phyloP scores from a whole-genome alignment of 2,329 filamentous ascomycete genomes.

The Botrytis deweyae region DNA sequence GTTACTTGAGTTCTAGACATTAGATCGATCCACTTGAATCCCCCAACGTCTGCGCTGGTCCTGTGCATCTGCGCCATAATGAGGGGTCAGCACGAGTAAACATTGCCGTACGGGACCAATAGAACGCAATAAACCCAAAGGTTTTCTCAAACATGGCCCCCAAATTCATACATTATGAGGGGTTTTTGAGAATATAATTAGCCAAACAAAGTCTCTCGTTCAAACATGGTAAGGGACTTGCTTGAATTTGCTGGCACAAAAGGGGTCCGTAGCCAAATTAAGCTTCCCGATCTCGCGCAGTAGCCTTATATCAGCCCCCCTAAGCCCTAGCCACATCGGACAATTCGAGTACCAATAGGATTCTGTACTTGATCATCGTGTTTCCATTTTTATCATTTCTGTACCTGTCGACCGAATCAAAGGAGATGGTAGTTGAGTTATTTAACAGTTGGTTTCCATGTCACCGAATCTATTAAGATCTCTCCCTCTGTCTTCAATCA shows the following conservation, averaged over 20 bases:
- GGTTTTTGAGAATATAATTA: neutral
- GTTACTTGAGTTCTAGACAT: neutral
- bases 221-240: neutral
- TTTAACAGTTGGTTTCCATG: neutral
- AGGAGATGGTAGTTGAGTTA: neutral
- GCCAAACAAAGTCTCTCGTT: neutral
- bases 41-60: neutral
- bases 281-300: slow-evolving; percentile 6
- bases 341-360: neutral
- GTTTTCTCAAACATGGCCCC: neutral
- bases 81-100: neutral
- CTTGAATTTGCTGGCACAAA: neutral
- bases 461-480: neutral
- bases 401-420: neutral
- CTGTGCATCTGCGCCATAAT: neutral
- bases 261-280: neutral
- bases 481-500: neutral
- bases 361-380: neutral
- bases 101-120: neutral
- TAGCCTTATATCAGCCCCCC: slow-evolving; percentile 13
- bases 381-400: neutral
- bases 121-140: neutral
- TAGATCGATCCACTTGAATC: neutral
- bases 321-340: slow-evolving; percentile 7
- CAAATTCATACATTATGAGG: neutral